Evolutionary conservation across 768 basidiomycete genomes (phyloP).

Genomic region (Agaricus sinodeliciosus): DNA sequence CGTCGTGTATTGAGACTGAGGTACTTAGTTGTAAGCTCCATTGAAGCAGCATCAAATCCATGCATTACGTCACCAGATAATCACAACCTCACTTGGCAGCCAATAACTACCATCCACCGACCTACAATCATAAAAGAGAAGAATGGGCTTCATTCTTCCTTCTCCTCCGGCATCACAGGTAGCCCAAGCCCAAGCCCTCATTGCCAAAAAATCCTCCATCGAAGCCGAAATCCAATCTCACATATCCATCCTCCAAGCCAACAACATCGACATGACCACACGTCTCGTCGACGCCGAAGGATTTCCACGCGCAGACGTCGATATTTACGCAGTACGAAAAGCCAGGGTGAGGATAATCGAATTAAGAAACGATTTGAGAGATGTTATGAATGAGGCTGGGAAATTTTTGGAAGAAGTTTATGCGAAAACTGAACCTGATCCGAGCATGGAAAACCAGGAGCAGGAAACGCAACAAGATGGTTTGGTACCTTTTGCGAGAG

Average conservation of each 20-base stretch:
- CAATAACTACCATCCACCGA: background rate
- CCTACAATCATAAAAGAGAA: background rate
- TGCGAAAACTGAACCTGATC: constrained; percentile 14
- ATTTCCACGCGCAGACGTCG: constrained; percentile 83
- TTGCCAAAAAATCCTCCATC: constrained; percentile 63
- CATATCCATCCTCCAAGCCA: constrained; percentile 53
- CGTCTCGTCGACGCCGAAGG: constrained; percentile 84
- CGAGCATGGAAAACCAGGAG: background rate
- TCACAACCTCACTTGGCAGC: background rate
- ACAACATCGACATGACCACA: constrained; percentile 58
- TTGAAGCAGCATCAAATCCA: background rate
- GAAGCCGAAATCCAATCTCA: constrained; percentile 66
- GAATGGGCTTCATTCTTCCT: constrained; percentile 43
- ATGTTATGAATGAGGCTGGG: constrained; percentile 59
- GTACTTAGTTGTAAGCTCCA: no score
- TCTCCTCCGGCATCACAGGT: constrained; percentile 37
- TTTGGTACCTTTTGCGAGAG: constrained; percentile 63
- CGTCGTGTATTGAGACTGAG: no score
- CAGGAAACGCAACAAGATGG: constrained; percentile 6
- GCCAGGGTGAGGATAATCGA: constrained; percentile 77
- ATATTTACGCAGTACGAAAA: constrained; percentile 70
- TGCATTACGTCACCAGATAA: background rate
- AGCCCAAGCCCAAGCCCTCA: constrained; percentile 57
- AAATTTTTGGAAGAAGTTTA: constrained; percentile 67
- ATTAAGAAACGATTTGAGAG: constrained; percentile 70